Evolutionary conservation across 192 early-diverging fungal species (phyloP).

Genomic region (Coemansia sp.): DNA sequence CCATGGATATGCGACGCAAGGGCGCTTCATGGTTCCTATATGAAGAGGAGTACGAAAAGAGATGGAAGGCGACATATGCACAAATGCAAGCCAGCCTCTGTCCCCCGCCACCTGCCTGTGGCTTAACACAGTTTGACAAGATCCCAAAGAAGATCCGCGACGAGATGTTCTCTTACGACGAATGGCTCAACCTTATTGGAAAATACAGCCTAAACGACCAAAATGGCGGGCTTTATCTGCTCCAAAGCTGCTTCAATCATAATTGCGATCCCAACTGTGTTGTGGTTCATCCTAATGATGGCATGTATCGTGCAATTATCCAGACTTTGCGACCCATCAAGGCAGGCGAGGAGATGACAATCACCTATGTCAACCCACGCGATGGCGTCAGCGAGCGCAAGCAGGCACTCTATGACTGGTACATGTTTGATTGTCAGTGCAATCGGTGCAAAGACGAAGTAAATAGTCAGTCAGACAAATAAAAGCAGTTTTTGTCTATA

Average conservation of each 20-base stretch:
- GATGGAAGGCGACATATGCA: slow-evolving; percentile 18
- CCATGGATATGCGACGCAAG: slow-evolving; percentile 20
- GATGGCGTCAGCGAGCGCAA: slow-evolving; percentile 57
- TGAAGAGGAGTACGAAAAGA: slow-evolving; percentile 14
- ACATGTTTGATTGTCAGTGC: slow-evolving; percentile 63
- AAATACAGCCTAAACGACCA: slow-evolving; percentile 67
- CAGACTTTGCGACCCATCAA: slow-evolving; percentile 58
- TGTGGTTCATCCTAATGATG: slow-evolving; percentile 55
- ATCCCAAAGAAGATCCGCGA: slow-evolving; percentile 52
- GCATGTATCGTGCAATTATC: slow-evolving; percentile 57
- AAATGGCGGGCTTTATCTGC: slow-evolving; percentile 60
- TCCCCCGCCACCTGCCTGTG: slow-evolving; percentile 53
- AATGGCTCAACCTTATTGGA: slow-evolving; percentile 59
- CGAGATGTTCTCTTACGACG: slow-evolving; percentile 56
- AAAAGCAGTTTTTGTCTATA: background rate
- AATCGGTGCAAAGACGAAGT: slow-evolving; percentile 57
- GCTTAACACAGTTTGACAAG: slow-evolving; percentile 50
- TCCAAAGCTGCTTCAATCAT: slow-evolving; percentile 64
- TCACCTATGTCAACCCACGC: slow-evolving; percentile 62
- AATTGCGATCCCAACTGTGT: slow-evolving; percentile 57
- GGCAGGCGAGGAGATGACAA: slow-evolving; percentile 60
- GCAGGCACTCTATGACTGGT: slow-evolving; percentile 57
- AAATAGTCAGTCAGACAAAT: background rate
- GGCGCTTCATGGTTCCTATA: slow-evolving; percentile 22
- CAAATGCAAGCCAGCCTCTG: slow-evolving; percentile 52